Conservation (phyloP, 306 rosid genomes). For the Neltuma alba region DNA sequence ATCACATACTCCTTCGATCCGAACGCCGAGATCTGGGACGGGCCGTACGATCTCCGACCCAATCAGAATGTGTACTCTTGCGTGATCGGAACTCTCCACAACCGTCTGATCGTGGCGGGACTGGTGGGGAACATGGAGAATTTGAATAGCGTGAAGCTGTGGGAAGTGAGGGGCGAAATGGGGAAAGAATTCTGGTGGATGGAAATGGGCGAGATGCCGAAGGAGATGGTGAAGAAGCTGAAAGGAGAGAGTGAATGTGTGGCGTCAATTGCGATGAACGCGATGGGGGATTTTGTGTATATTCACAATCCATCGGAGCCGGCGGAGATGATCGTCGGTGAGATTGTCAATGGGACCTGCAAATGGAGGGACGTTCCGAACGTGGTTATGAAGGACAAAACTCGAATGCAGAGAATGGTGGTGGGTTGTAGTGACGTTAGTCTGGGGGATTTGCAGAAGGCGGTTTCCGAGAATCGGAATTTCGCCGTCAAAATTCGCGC, state of each 20-base stretch:
- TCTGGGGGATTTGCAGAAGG: constrained; percentile 46
- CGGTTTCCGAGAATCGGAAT: background rate
- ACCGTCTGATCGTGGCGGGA: constrained; percentile 50
- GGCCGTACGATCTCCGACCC: constrained; percentile 52
- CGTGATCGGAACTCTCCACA: constrained; percentile 32
- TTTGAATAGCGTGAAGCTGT: constrained; percentile 48
- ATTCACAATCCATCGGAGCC: constrained; percentile 44
- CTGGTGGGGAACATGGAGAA: constrained; percentile 48
- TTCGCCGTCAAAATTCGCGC: constrained; percentile 10
- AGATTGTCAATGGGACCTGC: constrained; percentile 37
- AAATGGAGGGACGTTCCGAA: constrained; percentile 54
- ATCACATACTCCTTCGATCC: constrained; percentile 54
- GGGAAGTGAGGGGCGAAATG: constrained; percentile 52
- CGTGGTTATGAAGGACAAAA: constrained; percentile 28
- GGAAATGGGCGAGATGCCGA: constrained; percentile 58
- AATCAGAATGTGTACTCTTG: constrained; percentile 24
- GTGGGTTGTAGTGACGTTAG: constrained; percentile 49
- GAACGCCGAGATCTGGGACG: constrained; percentile 51
- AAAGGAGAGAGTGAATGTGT: constrained; percentile 37
- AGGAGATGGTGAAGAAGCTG: constrained; percentile 47
- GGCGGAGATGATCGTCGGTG: constrained; percentile 51
- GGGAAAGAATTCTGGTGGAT: constrained; percentile 7
- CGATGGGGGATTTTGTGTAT: constrained; percentile 47
- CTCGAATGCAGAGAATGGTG: constrained; percentile 44
- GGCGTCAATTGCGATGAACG: constrained; percentile 42